Conservation (phyloP, 1,284 basidiomycete genomes). For the Coriolopsis trogii region DNA sequence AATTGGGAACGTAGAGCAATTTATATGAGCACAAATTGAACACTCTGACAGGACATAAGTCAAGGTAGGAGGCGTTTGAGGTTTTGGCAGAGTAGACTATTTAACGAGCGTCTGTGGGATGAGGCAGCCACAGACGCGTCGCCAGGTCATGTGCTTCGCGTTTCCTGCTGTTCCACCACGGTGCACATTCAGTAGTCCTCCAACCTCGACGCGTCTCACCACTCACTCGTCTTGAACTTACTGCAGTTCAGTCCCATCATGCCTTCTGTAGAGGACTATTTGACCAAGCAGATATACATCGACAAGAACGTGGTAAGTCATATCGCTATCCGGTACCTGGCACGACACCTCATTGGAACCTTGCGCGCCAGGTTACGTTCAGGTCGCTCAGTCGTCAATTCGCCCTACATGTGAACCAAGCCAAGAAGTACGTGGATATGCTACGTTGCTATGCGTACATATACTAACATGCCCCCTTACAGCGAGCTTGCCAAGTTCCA, state of each 20-base stretch:
- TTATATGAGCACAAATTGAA: too few species aligned
- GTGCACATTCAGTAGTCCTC: too few species aligned
- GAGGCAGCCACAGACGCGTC: slow-evolving; percentile 26
- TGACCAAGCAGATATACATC: slow-evolving; percentile 65
- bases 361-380: slow-evolving; percentile 63
- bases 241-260: slow-evolving; percentile 35
- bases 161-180: not conserved
- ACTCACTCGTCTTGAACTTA: not conserved
- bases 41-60: too few species aligned
- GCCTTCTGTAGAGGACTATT: slow-evolving; percentile 54
- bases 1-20: too few species aligned
- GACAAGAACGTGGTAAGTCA: slow-evolving; percentile 61
- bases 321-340: not conserved
- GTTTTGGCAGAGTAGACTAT: too few species aligned
- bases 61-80: too few species aligned
- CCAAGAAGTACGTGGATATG: slow-evolving; percentile 65
- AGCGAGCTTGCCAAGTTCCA: slow-evolving; percentile 69
- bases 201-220: too few species aligned
- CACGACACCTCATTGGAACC: not conserved
- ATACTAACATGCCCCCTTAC: not conserved
- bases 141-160: slow-evolving; percentile 18
- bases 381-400: slow-evolving; percentile 71
- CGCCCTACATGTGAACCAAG: slow-evolving; percentile 68
- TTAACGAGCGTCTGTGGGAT: too few species aligned
- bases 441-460: not conserved